Conservation (phyloP, 495 filamentous ascomycete genomes). For the Talaromyces liani region DNA sequence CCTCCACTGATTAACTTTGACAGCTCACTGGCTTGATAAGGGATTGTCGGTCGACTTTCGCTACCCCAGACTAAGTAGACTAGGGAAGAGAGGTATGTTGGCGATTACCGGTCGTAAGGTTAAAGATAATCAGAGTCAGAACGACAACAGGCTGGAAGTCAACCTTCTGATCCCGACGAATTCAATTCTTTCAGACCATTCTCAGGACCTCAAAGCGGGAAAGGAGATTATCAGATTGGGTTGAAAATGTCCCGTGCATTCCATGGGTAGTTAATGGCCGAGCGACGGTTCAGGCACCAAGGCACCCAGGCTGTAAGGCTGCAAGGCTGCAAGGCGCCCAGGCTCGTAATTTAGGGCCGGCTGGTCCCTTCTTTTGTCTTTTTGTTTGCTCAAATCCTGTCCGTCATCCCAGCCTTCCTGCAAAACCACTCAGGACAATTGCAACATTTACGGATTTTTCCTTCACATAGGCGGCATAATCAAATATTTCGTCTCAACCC, state of each 20-base stretch:
- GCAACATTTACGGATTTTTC: neutral
- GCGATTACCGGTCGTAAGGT: neutral
- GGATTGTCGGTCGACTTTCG: neutral
- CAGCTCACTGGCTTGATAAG: neutral
- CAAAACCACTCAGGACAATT: neutral
- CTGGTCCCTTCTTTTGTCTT: neutral
- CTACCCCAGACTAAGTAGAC: neutral
- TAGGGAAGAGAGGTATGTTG: neutral
- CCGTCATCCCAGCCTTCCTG: neutral
- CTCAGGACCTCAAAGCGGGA: neutral
- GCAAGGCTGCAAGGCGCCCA: neutral
- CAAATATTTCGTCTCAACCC: neutral
- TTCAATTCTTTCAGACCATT: neutral
- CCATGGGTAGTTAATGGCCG: conserved; percentile 1
- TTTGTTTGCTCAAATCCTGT: neutral
- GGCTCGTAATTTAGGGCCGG: neutral
- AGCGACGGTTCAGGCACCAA: neutral
- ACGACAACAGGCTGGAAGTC: neutral
- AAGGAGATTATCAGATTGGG: neutral
- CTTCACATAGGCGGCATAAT: neutral
- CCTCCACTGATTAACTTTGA: neutral
- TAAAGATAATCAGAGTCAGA: neutral
- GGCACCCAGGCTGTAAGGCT: neutral
- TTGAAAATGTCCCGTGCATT: neutral
- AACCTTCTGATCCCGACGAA: neutral